Percentiles rank a stretch among this genome's conserved stretches.
Evolutionary conservation across 2,329 filamentous ascomycete genomes (phyloP).

Genomic region (Penicillium sp.): DNA sequence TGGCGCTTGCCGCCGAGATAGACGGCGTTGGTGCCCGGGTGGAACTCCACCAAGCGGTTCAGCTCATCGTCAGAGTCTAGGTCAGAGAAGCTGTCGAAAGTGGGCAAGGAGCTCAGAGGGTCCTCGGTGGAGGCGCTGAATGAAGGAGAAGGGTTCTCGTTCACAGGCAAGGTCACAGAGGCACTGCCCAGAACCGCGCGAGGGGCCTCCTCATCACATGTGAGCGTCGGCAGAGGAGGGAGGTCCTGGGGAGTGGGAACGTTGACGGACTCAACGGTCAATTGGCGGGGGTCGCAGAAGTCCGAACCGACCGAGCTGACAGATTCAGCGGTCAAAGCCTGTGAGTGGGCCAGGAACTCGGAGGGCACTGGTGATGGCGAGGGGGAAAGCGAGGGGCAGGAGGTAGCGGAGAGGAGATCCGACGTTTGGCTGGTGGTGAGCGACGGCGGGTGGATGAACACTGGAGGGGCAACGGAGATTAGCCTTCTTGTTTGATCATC

Average conservation of each 20-base stretch:
- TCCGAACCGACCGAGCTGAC: constrained; percentile 73
- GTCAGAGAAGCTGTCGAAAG: constrained; percentile 84
- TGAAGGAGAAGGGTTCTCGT: constrained; percentile 40
- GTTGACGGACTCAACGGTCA: constrained; percentile 67
- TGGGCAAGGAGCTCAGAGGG: constrained; percentile 63
- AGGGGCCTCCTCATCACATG: constrained; percentile 46
- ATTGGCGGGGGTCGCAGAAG: constrained; percentile 88
- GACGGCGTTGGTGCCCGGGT: constrained; percentile 59
- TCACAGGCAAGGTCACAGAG: constrained; percentile 40
- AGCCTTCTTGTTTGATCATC: constrained; percentile 19
- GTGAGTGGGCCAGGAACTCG: constrained; percentile 75
- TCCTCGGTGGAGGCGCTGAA: constrained; percentile 50
- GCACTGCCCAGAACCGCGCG: constrained; percentile 40
- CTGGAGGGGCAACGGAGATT: constrained; percentile 42
- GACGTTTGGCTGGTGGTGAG: constrained; percentile 63
- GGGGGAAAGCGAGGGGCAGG: constrained; percentile 82
- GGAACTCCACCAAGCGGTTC: constrained; percentile 71
- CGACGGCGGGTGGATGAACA: constrained; percentile 69
- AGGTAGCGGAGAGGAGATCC: constrained; percentile 70
- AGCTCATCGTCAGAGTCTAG: constrained; percentile 91
- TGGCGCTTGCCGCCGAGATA: constrained; percentile 70
- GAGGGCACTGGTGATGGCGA: constrained; percentile 77
- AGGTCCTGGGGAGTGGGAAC: constrained; percentile 60
- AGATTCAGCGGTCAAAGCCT: constrained; percentile 62
- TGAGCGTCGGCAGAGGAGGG: constrained; percentile 58